Evolutionary conservation across 352 stramenopile species (phyloP), one percentile per base, ranked within the genome.

Genomic region (Phytophthora chlamydospora): DNA sequence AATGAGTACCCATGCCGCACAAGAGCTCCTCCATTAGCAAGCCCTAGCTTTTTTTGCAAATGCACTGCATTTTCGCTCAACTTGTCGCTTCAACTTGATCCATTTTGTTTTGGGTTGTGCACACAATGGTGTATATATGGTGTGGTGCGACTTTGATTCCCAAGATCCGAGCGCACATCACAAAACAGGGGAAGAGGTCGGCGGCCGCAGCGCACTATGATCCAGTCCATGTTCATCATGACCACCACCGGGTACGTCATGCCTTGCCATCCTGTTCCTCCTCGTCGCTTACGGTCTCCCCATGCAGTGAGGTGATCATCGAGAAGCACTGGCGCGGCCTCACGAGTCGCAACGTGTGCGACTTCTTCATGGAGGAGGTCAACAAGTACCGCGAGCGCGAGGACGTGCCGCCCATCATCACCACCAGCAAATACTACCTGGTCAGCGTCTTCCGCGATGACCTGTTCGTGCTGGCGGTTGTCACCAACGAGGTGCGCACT

Each of bases 271-370:
- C 12, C 35, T 32, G 19, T 11, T 47, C 7, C 10, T 24, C 27
- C 10, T 55, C 11, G 13, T 48, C 8, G 47, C 53, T 80, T 33
- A 66, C 62, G 35, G 31, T 13, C 2, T 47, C 12, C 27, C 42
- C 39, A 3, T 56, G 13, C 62, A 96, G 88, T 62, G 96, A 99
- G 81, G 90, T 99, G 44, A 90, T 99, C 60, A 98, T 99, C 68
- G 97, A 99, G 78, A 98, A 98, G 68, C 97, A 99, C 75, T 99
- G 97, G 90, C 93, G 97, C 24, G 95, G 91, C 3, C 83, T 98
- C 45, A 98, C 95, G 29, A 96, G 82, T 55, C 91, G 97, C 55
- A 97, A 91, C 57, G 89, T 99, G 47, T 98, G 97, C 75, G 96
- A 99, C 58, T 97, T 97, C 68, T 99, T 99, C 81, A 98, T 98